Evolutionary conservation across 2,329 filamentous ascomycete species (phyloP), one percentile per base, ranked within the genome.

Genomic region (Anthostomella pinea): DNA sequence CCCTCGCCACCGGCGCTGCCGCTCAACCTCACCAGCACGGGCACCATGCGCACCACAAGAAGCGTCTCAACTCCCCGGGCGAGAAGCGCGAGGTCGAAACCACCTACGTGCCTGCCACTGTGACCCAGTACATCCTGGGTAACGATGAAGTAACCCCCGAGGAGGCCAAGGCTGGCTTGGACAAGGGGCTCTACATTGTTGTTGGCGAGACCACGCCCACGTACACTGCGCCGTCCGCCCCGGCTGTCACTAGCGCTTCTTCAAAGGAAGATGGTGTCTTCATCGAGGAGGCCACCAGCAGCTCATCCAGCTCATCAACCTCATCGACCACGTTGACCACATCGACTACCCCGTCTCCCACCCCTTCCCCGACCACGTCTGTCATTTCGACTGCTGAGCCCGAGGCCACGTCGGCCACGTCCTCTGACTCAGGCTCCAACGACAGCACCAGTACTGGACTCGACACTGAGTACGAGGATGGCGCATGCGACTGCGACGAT

Each of bases 61-160:
- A 75, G 65, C 70, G 75, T 41, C 64, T 51, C 21, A 58, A 66
- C 22, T 65, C 68, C 42, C 64, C 65, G 20, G 62, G 72, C 33
- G 68, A 75, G 57, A 71, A 68, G 64, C 71, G 69, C 39, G 60
- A 67, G 22, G 65, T 69, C 31, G 68, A 75, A 38, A 68, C 66
- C 39, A 74, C 78, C 35, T 72, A 75, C 36, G 73, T 81, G 33
- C 68, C 73, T 26, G 73, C 81, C 20, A 81, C 79, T 33, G 75
- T 81, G 50, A 78, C 82, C 38, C 75, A 83, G 38, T 96, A 90
- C 66, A 73, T 83, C 58, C 68, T 90, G 35, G 77, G 84, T 43
- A 83, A 82, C 43, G 52, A 80, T 55, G 46, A 67, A 21, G 73
- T 95, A 50, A 68, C 70, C 35, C 65, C 75, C 42, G 64, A 75